Evolutionary conservation across 306 rosid genomes (phyloP).

Genomic region (Lathyrus tuberosus): DNA sequence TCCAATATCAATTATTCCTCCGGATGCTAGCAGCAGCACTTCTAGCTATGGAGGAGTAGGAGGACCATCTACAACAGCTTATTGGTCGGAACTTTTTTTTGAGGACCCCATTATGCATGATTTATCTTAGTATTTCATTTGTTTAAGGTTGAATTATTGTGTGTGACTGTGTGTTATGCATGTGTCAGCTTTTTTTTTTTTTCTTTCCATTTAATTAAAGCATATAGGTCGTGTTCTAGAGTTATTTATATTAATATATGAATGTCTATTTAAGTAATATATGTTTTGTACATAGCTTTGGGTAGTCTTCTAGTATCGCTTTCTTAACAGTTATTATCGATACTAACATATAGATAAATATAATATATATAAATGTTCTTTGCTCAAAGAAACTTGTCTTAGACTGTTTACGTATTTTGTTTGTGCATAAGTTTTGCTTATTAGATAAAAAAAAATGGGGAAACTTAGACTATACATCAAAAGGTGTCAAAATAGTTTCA

Average conservation of each 20-base stretch:
- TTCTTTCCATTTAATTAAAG: constrained; percentile 31
- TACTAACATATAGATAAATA: neutral
- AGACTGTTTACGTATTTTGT: neutral
- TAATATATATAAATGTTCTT: constrained; percentile 4
- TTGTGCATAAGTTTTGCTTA: constrained; percentile 11
- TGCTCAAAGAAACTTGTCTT: constrained; percentile 19
- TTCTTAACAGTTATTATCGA: constrained; percentile 13
- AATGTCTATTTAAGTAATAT: constrained; percentile 29
- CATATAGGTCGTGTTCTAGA: constrained; percentile 32
- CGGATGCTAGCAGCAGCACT: constrained; percentile 62
- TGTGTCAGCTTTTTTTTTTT: constrained; percentile 27
- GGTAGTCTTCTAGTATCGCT: constrained; percentile 35
- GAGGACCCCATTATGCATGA: constrained; percentile 54
- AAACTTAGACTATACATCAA: constrained; percentile 13
- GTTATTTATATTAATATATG: neutral
- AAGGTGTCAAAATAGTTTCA: too few relatives aligned
- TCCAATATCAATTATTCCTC: constrained; percentile 41
- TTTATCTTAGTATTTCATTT: constrained; percentile 46
- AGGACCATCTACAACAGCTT: constrained; percentile 48
- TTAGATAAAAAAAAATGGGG: constrained; percentile 3
- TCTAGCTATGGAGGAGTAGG: constrained; percentile 59
- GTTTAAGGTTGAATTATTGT: constrained; percentile 33
- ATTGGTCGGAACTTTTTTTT: constrained; percentile 61
- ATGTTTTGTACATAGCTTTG: constrained; percentile 42
- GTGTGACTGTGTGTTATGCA: constrained; percentile 34